These are phyloP conservation scores for Trapa incisa DNA, from an alignment of 345 rosid genomes.

Conservation along the genomic window DNA sequence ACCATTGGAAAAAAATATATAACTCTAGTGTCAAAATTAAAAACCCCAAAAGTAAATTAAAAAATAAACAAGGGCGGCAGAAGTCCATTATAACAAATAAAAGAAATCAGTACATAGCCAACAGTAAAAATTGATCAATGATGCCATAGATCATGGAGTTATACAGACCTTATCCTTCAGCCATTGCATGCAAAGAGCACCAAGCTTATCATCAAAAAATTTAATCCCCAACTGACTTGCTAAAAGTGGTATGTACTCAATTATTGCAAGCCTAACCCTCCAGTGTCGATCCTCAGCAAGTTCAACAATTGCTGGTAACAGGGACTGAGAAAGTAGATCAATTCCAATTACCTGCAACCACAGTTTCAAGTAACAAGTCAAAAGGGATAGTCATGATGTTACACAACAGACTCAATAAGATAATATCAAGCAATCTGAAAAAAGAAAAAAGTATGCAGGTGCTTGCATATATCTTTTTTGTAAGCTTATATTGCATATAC, in stretches of 20 bases:
- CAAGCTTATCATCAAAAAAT: constrained; percentile 87
- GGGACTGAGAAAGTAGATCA: constrained; percentile 82
- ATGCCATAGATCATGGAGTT: background rate
- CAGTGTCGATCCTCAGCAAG: constrained; percentile 97
- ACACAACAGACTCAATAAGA: background rate
- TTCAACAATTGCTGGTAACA: constrained; percentile 92
- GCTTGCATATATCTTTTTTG: background rate
- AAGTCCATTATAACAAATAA: background rate
- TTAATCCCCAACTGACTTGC: constrained; percentile 93
- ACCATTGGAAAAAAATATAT: background rate
- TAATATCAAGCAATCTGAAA: background rate
- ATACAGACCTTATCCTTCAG: constrained; percentile 77
- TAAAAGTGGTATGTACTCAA: constrained; percentile 85
- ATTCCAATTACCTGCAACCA: constrained; percentile 75
- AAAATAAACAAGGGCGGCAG: background rate
- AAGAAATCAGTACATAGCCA: background rate
- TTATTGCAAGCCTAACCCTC: constrained; percentile 93
- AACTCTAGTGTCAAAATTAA: background rate
- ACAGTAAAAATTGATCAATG: background rate
- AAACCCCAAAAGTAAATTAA: background rate
- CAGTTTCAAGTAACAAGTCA: background rate
- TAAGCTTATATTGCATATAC: background rate
- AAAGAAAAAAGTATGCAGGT: background rate
- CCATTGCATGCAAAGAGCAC: constrained; percentile 97
- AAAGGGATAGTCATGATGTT: background rate